Evolutionary conservation across 163 green algal species (phyloP), one percentile per base, ranked within the genome.

Genomic region (Chloromonas sp.): DNA sequence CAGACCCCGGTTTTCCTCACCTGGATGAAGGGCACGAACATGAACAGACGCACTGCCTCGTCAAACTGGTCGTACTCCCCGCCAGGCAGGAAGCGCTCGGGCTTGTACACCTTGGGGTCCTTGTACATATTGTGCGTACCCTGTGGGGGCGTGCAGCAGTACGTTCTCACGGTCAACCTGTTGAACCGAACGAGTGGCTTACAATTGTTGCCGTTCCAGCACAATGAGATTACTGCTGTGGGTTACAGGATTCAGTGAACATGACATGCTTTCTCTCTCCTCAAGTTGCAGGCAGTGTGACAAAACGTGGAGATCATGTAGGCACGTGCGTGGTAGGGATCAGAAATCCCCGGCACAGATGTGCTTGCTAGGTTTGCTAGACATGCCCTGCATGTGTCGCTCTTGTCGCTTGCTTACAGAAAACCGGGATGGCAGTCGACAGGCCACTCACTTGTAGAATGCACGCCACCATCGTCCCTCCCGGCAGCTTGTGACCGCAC

Each of bases 1-100:
- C 36, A 36, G 36, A 36, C 36, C 36, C 36, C 36, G 36, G 36
- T 36, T 36, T 36, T 36, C 36, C 66, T 76, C 78, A 85, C 94
- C 85, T 98, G 93, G 83, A 98, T 98, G 90, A 98, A 98, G 60
- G 94, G 94, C 78, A 96, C 79, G 78, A 96, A 96, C 92, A 94
- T 95, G 88, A 95, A 98, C 5, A 92, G 89, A 2, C 94, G 90
- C 58, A 94, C 93, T 58, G 92, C 89, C 66, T 98, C 95, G n/a
- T 93, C 87, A 84, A 98, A 98, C 3, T 91, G 58, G 81, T 98
- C 95, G 84, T 96, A 98, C 89, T 98, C 95, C 15, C 93, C 95
- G 2, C 89, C 93, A 0, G 94, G 93, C 90, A 98, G 89, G 92
- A 98, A 99, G 59, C 96, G 92, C 81, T 96, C 92, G 8, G 96